Evolutionary conservation across 2,329 filamentous ascomycete species (phyloP).

Genomic region (Colletotrichum lupini): DNA sequence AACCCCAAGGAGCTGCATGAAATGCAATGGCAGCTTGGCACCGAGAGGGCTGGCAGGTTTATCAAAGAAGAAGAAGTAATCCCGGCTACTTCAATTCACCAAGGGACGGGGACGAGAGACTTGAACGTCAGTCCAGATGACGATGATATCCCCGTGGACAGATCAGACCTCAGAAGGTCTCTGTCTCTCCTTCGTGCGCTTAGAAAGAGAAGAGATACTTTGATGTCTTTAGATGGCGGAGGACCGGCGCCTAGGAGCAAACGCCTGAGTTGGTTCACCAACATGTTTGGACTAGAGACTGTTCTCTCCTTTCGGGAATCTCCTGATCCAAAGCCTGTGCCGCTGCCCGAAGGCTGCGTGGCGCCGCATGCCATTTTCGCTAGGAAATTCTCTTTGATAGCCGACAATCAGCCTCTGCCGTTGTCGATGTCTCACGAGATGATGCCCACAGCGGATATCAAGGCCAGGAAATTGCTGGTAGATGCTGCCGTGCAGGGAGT

Average conservation of each 20-base stretch:
- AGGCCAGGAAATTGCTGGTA: constrained; percentile 48
- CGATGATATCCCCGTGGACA: not conserved
- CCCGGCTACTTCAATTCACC: constrained; percentile 29
- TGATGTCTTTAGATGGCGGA: not conserved
- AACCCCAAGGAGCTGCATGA: constrained; percentile 53
- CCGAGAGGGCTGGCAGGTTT: constrained; percentile 43
- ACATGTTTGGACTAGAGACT: constrained; percentile 26
- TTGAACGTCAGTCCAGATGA: constrained; percentile 17
- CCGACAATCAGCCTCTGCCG: constrained; percentile 46
- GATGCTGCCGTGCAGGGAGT: constrained; percentile 42
- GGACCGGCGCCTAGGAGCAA: not conserved
- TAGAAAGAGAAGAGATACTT: not conserved
- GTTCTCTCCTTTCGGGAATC: constrained; percentile 20
- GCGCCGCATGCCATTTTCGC: constrained; percentile 58
- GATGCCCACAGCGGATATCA: constrained; percentile 55
- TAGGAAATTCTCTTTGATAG: constrained; percentile 52
- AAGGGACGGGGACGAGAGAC: constrained; percentile 34
- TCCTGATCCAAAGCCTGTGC: constrained; percentile 35
- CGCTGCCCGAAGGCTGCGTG: constrained; percentile 48
- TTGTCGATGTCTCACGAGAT: constrained; percentile 45
- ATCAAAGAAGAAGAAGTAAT: constrained; percentile 47
- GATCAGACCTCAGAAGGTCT: not conserved
- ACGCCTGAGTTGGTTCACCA: constrained; percentile 19
- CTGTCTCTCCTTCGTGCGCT: not conserved
- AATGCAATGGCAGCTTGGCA: constrained; percentile 51